A percentile compares a stretch with the other conserved stretches of the same genome.
These are phyloP conservation scores for Epichloe festucae DNA, from an alignment of 2,329 filamentous ascomycete genomes.

Conservation along the genomic window DNA sequence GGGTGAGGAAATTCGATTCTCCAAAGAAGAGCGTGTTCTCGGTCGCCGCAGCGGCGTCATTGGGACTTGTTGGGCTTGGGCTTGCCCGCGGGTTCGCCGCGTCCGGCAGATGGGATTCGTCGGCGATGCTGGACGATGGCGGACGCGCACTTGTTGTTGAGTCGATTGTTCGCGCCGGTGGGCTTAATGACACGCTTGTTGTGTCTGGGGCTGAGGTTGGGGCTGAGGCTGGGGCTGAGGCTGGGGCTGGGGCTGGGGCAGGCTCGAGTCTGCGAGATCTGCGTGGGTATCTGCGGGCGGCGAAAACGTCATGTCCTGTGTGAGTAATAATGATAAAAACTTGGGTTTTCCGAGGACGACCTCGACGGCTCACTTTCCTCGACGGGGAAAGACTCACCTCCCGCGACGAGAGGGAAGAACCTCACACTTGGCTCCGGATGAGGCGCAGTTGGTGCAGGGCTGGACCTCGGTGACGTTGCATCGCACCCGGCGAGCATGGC, in stretches of 20 bases:
- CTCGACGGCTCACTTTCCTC: too few species aligned
- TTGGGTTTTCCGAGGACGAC: too few species aligned
- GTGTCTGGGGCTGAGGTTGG: constrained; percentile 5
- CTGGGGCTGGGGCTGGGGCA: constrained; percentile 3
- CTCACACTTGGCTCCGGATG: constrained; percentile 16
- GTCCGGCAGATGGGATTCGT: not conserved
- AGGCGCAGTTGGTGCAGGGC: constrained; percentile 20
- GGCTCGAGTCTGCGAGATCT: constrained; percentile 10
- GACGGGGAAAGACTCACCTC: constrained; percentile 11
- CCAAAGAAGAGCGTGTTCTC: constrained; percentile 21
- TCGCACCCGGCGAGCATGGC: constrained; percentile 21
- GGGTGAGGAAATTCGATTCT: constrained; percentile 26
- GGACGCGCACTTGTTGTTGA: not conserved
- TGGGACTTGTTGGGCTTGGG: not conserved
- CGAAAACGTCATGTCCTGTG: not conserved
- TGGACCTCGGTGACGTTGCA: constrained; percentile 22
- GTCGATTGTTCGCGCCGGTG: not conserved
- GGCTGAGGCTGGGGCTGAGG: constrained; percentile 1
- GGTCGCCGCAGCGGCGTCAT: constrained; percentile 1
- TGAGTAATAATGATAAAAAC: too few species aligned
- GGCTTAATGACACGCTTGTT: constrained; percentile 1
- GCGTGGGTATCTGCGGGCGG: constrained; percentile 12
- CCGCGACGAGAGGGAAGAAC: constrained; percentile 21
- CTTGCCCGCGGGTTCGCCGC: not conserved
- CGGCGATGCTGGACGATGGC: constrained; percentile 3